Base-by-base conservation (phyloP, 2,329 filamentous ascomycete species). In the Hypoxylon sp. region DNA sequence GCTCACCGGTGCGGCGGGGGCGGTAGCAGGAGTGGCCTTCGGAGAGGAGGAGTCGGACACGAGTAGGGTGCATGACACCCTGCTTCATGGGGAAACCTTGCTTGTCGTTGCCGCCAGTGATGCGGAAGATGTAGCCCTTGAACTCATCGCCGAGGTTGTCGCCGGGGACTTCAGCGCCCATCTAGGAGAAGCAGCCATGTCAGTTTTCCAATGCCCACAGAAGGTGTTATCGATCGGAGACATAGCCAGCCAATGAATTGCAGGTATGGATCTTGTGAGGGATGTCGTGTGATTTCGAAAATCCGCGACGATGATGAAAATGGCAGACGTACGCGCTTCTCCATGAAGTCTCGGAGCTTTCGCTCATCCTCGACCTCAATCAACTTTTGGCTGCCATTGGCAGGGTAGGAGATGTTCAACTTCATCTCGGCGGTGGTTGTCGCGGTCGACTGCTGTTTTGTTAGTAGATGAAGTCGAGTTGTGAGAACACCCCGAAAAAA, bases 81-180 rank as follows among this genome's bases (percentile, higher is more conserved):
- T 99, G 97, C 94, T 99, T 99, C 96, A 99, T 99, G 79, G 96
- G 96, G 91, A 99, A 99, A 88, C 96, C 96, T 90, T 99, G 97
- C 94, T 99, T 99, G 93, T 99, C 96, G 92, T 99, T 99, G 83
- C 97, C 96, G 82, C 96, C 97, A 80, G 96, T 99, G 88, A 99
- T 98, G 84, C 91, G 92, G 92, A 99, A 94, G 88, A 99, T 91
- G 90, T 99, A 99, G 85, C 96, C 96, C 90, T 98, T 98, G 93
- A 97, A 99, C 88, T 99, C 96, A 83, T 98, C 94, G 81, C 96
- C 96, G 81, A 99, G 90, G 82, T 91, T 92, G 88, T 99, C 97
- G 81, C 92, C 96, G 79, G 92, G 86, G 79, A 99, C 93, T 88
- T 98, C 93, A 80, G 91, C 90, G 81, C 93, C 93, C 93, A 96